A percentile compares a stretch with the other conserved stretches of the same genome.
Evolutionary conservation across 352 stramenopile genomes (phyloP).

Genomic region (Globisporangium barbulae): DNA sequence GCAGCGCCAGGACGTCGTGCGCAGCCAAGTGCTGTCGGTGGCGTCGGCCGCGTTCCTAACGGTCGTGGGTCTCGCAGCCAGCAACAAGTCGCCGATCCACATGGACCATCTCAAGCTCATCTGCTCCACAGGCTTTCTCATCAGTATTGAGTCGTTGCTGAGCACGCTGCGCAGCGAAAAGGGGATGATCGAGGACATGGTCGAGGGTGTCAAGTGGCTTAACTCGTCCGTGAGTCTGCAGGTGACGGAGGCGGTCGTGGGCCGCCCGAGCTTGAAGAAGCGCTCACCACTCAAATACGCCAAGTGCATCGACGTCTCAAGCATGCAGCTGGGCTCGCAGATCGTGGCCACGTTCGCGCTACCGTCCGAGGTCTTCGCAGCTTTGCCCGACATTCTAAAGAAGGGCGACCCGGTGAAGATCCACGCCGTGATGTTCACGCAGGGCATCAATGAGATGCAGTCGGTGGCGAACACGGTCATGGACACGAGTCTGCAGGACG

Average conservation of each 20-base stretch:
- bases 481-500: constrained; percentile 81
- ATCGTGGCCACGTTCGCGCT: constrained; percentile 74
- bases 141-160: constrained; percentile 94
- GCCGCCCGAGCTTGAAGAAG: constrained; percentile 35
- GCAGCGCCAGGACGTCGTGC: constrained; percentile 78
- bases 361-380: constrained; percentile 46
- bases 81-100: constrained; percentile 52
- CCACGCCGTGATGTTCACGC: constrained; percentile 80
- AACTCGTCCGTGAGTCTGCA: constrained; percentile 78
- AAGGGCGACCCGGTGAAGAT: constrained; percentile 72
- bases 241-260: constrained; percentile 20
- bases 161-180: constrained; percentile 93
- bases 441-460: constrained; percentile 94
- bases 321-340: constrained; percentile 41
- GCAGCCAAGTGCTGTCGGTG: constrained; percentile 71
- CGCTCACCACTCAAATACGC: constrained; percentile 49
- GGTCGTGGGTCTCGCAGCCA: constrained; percentile 56
- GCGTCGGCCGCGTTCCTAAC: constrained; percentile 73
- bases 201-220: constrained; percentile 83
- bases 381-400: constrained; percentile 58
- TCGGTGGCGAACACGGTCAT: constrained; percentile 87
- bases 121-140: constrained; percentile 74
- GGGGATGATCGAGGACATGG: constrained; percentile 95
- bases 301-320: constrained; percentile 76
- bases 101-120: constrained; percentile 60